Base-by-base conservation (phyloP, 805 yeast genomes). In the Lachancea dasiensis region DNA sequence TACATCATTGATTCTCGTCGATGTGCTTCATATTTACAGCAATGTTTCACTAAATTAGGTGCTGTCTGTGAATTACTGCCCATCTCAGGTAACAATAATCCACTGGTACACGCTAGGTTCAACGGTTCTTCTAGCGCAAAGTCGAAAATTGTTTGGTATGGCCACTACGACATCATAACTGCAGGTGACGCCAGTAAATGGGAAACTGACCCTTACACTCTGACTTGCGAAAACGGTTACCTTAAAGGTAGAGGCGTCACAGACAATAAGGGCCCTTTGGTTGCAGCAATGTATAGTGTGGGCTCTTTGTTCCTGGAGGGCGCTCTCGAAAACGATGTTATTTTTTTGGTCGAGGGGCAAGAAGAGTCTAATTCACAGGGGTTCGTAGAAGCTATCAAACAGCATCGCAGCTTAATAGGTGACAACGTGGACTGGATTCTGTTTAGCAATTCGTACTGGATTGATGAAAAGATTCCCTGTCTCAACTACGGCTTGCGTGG, bases 311-410 rank as follows among this genome's bases (percentile, higher is more conserved):
- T 64, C 38, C 72, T 72, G 20, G 60, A 64, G 8, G 63, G 69
- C 0, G 60, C 72, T 31, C 68, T 92, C 15, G 65, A 68, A 5
- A 70, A 80, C 31, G 95, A 90, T 56, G 80, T 90, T 3, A 77
- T 83, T 0, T 89, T 92, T 50, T 54, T 90, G 11, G 70, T 90
- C 34, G 98, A 90, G 61, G 98, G 98, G 31, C 96, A 87, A 58
- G 98, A 92, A 61, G 98, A 90, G 58, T 74, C 85, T 40, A 97
- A 97, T 1, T 85, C 95, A 0, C 73, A 73, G 50, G 96, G 97
- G 0, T 86, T 90, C 55, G 78, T 79, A 50, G 70, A 76, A 3
- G 78, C 81, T 0, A 73, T 90, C n/a, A 51, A 54, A 18, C 56
- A 68, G 22, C 63, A 80, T 51, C 66, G 69, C 39, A 59, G 58